Conservation (phyloP, 805 yeast genomes). For the Barnettozyma vustinii region DNA sequence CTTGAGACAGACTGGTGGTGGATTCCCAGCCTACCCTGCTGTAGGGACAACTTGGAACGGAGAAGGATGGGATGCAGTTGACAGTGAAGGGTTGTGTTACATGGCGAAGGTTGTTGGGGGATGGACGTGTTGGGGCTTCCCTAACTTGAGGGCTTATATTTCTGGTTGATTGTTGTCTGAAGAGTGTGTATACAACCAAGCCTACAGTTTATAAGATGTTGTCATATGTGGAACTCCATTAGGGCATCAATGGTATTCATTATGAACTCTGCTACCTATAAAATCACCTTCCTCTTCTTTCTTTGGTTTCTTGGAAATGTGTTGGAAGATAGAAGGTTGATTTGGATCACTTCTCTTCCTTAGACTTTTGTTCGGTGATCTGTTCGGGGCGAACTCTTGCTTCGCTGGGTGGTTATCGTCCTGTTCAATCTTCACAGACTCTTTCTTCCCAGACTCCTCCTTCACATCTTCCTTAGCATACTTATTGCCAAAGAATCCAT, state of each 20-base stretch:
- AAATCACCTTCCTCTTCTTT: neutral
- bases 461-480: neutral
- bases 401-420: neutral
- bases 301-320: neutral
- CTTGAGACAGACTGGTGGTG: constrained; percentile 38
- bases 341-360: constrained; percentile 1
- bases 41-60: constrained; percentile 43
- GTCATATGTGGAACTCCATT: no score
- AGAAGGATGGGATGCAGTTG: constrained; percentile 52
- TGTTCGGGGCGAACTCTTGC: neutral
- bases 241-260: neutral
- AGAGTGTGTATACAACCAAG: neutral
- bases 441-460: constrained; percentile 1
- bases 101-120: constrained; percentile 37
- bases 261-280: neutral
- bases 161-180: neutral
- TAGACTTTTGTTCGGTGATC: neutral
- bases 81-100: constrained; percentile 50
- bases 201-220: neutral
- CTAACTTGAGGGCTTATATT: constrained; percentile 28
- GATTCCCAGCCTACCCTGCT: constrained; percentile 40
- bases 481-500: constrained; percentile 11
- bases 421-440: neutral
- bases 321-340: constrained; percentile 2
- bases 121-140: constrained; percentile 45